These are phyloP conservation scores for Teratosphaeria zuluensis DNA, from an alignment of 2,329 filamentous ascomycete species.

Conservation along the genomic window DNA sequence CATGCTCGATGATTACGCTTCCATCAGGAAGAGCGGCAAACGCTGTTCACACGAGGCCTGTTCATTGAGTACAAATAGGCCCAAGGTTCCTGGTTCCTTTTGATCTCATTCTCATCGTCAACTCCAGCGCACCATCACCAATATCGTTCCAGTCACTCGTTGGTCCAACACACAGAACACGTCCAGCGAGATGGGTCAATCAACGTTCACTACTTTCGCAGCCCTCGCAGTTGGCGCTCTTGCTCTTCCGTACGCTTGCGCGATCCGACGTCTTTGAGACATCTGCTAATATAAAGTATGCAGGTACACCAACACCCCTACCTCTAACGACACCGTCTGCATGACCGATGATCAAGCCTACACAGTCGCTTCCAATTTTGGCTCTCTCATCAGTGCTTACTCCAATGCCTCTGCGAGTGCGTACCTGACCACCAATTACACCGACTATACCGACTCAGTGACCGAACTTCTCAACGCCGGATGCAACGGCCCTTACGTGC, in stretches of 20 bases:
- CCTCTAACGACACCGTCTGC: slow-evolving; percentile 13
- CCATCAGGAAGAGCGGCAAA: neutral
- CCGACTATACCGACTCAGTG: slow-evolving; percentile 23
- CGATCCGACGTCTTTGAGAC: neutral
- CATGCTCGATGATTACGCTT: neutral
- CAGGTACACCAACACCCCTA: neutral
- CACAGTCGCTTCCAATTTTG: slow-evolving; percentile 1
- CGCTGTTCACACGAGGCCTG: neutral
- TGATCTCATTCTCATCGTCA: neutral
- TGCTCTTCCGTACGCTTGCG: neutral
- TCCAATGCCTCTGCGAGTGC: slow-evolving; percentile 8
- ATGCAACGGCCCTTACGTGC: slow-evolving; percentile 12
- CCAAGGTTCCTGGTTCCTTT: neutral
- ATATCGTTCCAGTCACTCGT: neutral
- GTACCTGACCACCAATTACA: slow-evolving; percentile 16
- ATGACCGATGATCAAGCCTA: slow-evolving; percentile 17
- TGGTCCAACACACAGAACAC: neutral
- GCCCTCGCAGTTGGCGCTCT: neutral
- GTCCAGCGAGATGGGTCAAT: neutral
- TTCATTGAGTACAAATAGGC: neutral
- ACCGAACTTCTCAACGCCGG: slow-evolving; percentile 23
- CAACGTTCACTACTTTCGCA: neutral
- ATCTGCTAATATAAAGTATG: neutral
- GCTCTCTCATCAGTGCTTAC: slow-evolving; percentile 11
- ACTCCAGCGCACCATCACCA: neutral